Percentiles rank a stretch among this genome's conserved stretches.
These are phyloP conservation scores for Trichomonas vaginalis DNA, from an alignment of 208 protist species.

Conservation along the genomic window DNA sequence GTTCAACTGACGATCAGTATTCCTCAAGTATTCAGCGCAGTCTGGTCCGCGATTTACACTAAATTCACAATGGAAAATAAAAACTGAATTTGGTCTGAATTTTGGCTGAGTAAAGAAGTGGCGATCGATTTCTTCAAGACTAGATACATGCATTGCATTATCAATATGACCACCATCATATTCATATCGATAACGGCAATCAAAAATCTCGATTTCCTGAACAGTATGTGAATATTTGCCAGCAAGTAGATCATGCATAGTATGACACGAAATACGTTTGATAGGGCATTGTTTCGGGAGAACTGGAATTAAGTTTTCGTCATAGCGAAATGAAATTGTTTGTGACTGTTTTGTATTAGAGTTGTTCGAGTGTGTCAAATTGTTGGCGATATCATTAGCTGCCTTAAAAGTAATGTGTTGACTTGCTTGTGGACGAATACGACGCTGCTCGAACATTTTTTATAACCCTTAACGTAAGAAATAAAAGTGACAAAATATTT, in stretches of 20 bases:
- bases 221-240: neutral
- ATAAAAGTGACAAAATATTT: too few species aligned
- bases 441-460: neutral
- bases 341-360: neutral
- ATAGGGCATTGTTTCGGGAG: neutral
- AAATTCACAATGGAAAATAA: neutral
- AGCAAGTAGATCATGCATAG: neutral
- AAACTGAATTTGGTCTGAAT: neutral
- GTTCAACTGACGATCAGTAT: neutral
- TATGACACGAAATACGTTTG: neutral
- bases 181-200: neutral
- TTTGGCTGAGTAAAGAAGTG: neutral
- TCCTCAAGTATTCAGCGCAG: neutral
- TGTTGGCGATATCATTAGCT: neutral
- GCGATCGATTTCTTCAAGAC: neutral
- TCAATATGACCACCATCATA: neutral
- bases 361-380: neutral
- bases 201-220: neutral
- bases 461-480: neutral
- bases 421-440: neutral
- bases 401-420: neutral
- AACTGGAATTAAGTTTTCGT: neutral
- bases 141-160: neutral
- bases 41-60: neutral
- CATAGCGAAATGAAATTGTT: neutral